Base-by-base conservation (phyloP, 2,329 filamentous ascomycete genomes). In the Rosellinia necatrix region DNA sequence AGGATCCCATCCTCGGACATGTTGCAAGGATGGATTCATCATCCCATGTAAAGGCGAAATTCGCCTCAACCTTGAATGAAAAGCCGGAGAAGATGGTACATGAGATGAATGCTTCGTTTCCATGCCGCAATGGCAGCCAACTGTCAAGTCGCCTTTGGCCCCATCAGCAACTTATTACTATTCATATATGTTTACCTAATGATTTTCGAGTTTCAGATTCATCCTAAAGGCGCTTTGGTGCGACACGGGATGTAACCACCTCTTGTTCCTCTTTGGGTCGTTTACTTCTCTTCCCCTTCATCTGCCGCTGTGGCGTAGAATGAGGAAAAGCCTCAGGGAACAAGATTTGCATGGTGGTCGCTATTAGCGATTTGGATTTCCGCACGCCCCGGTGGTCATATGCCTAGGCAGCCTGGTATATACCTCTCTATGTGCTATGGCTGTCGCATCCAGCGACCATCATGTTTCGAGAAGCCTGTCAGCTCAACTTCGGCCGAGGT, bases 171-270 rank as follows among this genome's bases (percentile, higher is more conserved):
- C n/a, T n/a, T n/a, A n/a, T n/a, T n/a, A n/a, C n/a, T n/a, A n/a
- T n/a, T n/a, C n/a, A n/a, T n/a, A n/a, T n/a, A n/a, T n/a, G n/a
- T n/a, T n/a, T n/a, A n/a, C n/a, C n/a, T n/a, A n/a, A n/a, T n/a
- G n/a, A n/a, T n/a, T n/a, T n/a, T n/a, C n/a, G 25, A 24, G 51
- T 61, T 61, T 61, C 58, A 61, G 51, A 55, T 30, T 29, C 32
- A 58, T 52, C 48, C 42, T 34, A 49, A 40, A 10, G n/a, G n/a
- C 35, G 35, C 27, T 13, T 24, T 49, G 22, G 41, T 60, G 58
- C 55, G 50, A 53, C 55, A 25, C 15, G 10, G 3, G 13, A 38
- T 48, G 25, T 19, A 38, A 60, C 50, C 17, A 49, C 8, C 22
- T 12, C 21, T 35, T 34, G 4, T 35, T 30, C 21, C 22, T 29